These are phyloP conservation scores for Trichoderma breve DNA, from an alignment of 2,329 filamentous ascomycete genomes.

Conservation along the genomic window DNA sequence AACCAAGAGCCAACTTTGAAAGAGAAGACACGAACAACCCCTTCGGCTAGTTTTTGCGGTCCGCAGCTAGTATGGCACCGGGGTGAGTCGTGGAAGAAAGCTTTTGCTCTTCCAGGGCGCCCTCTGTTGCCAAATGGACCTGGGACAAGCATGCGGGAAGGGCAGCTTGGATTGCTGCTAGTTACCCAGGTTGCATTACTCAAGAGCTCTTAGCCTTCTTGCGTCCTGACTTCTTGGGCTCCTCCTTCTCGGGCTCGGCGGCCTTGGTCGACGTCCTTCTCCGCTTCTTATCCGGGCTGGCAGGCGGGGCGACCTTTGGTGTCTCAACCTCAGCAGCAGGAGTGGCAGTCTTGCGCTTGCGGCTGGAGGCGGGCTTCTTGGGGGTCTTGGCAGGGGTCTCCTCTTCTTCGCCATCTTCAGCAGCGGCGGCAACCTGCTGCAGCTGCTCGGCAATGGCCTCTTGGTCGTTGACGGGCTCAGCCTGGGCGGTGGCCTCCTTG, in stretches of 20 bases:
- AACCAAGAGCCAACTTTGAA: slow-evolving; percentile 19
- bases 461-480: slow-evolving; percentile 44
- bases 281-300: slow-evolving; percentile 63
- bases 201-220: slow-evolving; percentile 54
- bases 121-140: not conserved
- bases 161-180: not conserved
- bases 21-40: slow-evolving; percentile 1
- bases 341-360: slow-evolving; percentile 58
- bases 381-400: slow-evolving; percentile 54
- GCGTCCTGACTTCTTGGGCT: slow-evolving; percentile 59
- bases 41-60: not conserved
- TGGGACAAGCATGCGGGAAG: not conserved
- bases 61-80: not conserved
- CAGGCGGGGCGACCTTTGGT: slow-evolving; percentile 41
- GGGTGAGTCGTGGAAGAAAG: not conserved
- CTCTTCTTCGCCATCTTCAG: slow-evolving; percentile 43
- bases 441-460: slow-evolving; percentile 61
- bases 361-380: slow-evolving; percentile 51
- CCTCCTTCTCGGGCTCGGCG: slow-evolving; percentile 50
- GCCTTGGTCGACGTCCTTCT: slow-evolving; percentile 57
- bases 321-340: slow-evolving; percentile 42
- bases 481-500: slow-evolving; percentile 41
- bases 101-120: not conserved
- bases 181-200: slow-evolving; percentile 15
- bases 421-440: slow-evolving; percentile 41